Evolutionary conservation across 148 eudicot genomes (phyloP), one percentile per base, ranked within the genome.

Genomic region (Vaccinium vitisidaea): DNA sequence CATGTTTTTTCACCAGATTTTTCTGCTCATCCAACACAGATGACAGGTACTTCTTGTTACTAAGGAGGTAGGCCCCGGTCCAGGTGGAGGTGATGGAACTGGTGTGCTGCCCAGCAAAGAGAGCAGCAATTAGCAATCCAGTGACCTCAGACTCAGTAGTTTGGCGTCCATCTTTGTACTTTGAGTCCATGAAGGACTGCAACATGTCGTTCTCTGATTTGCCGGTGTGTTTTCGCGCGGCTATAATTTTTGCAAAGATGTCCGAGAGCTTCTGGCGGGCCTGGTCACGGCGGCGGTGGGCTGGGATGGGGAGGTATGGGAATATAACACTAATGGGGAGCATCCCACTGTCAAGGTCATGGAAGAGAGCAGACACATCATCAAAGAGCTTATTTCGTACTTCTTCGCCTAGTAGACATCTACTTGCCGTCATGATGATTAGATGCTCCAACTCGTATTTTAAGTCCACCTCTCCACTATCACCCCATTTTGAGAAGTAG

Each of bases 301-400:
- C 95, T 9, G 98, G 98, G 85, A 96, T 96, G 32, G 99, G 99
- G n/a, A 96, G 92, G 86, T 96, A 93, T 0, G 99, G 99, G 86
- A 94, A 96, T 46, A 96, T 88, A 9, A 96, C 98, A 81, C 99
- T 96, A 73, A 96, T 92, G 0, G 98, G 99, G 32, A 74, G 94
- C 98, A 94, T 94, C 18, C 98, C 99, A 63, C 88, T 93, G 82
- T 93, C 97, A 3, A 96, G 97, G 83, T 96, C 95, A 61, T 94
- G 98, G 84, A 94, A 93, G 75, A 96, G 94, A 39, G 99, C 92
- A 69, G 99, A 94, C 2, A 96, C 98, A 21, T 96, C 98, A 32
- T 90, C 98, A 81, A 93, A 93, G 63, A 94, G 98, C 89, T 92
- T 88, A 84, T 94, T 92, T 80, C 98, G 98, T 49, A 94, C 97